Base-by-base conservation (phyloP, 2,329 filamentous ascomycete genomes). In the Albophoma yamanashiensis region DNA sequence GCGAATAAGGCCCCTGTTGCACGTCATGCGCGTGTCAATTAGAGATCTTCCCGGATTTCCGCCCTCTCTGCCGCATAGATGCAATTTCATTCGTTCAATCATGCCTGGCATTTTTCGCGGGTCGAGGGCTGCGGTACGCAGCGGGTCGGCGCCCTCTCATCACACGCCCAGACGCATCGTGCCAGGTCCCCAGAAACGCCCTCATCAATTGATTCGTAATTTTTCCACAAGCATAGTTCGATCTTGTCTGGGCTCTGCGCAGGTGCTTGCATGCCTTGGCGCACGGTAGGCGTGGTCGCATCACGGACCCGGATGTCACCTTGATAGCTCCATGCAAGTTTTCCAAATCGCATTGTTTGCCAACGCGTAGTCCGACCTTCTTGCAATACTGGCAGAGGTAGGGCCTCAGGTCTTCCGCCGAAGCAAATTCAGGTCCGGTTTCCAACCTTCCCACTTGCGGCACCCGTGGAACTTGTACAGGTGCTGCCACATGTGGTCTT, bases 381-480 rank as follows among this genome's bases (percentile, higher is more conserved):
- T 27, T 20, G 17, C 55, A 15, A 22, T 11, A 14, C n/a, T 27
- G 14, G 1, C 17, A 11, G 4, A 9, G 1, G 4, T 7, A 15
- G 5, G n/a, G 15, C 15, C 17, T 58, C 43, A 59, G 8, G 56
- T 59, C 69, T 55, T 73, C 66, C 69, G 67, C 47, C 69, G 70
- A 6, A 75, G 64, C 50, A 73, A 60, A 38, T 67, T 66, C 34
- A 76, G 63, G 39, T 76, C 69, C 2, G 70, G 74, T 69, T 63
- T 83, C 80, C 82, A 85, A 71, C 75, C 74, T 4, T 68, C 75
- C 76, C 64, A 78, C 64, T 59, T 76, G 69, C 79, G 79, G 63
- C 75, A 77, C 1, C 71, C 70, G 59, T 78, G 75, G 43, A 77
- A 77, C 60, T 77, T 78, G 65, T 69, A 68, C n/a, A 75, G 60